These are phyloP conservation scores for Coemansia sp. DNA, from an alignment of 192 early-diverging fungal species.

Conservation along the genomic window DNA sequence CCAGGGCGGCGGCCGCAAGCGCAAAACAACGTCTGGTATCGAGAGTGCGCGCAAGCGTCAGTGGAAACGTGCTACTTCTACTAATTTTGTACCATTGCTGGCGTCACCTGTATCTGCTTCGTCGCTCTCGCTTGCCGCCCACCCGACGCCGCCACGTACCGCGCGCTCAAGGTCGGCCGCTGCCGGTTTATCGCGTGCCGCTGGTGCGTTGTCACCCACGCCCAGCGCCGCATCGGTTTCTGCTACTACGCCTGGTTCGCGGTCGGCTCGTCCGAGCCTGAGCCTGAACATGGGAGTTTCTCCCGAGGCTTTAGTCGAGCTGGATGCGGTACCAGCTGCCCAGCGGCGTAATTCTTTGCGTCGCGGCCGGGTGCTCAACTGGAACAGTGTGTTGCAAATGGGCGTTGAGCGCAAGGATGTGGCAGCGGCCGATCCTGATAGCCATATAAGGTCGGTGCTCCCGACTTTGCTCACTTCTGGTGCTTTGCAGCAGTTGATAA, in stretches of 20 bases:
- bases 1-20: slow-evolving; percentile 51
- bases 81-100: slow-evolving; percentile 50
- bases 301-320: not conserved
- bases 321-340: not conserved
- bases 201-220: slow-evolving; percentile 9
- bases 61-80: slow-evolving; percentile 57
- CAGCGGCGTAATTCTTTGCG: slow-evolving; percentile 23
- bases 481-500: slow-evolving; percentile 37
- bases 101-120: slow-evolving; percentile 10
- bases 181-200: not conserved
- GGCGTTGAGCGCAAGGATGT: slow-evolving; percentile 29
- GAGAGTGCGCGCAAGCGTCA: slow-evolving; percentile 58
- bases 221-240: not conserved
- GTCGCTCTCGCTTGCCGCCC: not conserved
- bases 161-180: slow-evolving; percentile 9
- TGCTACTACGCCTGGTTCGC: slow-evolving; percentile 3
- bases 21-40: slow-evolving; percentile 52
- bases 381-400: slow-evolving; percentile 41
- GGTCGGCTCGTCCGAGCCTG: slow-evolving; percentile 14
- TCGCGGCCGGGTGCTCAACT: slow-evolving; percentile 53
- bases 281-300: not conserved
- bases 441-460: slow-evolving; percentile 43
- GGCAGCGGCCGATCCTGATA: slow-evolving; percentile 4
- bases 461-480: slow-evolving; percentile 33
- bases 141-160: slow-evolving; percentile 1